These are phyloP conservation scores for Ophiocordyceps camponoti-leonardi DNA, from an alignment of 2,329 filamentous ascomycete genomes.

Conservation along the genomic window DNA sequence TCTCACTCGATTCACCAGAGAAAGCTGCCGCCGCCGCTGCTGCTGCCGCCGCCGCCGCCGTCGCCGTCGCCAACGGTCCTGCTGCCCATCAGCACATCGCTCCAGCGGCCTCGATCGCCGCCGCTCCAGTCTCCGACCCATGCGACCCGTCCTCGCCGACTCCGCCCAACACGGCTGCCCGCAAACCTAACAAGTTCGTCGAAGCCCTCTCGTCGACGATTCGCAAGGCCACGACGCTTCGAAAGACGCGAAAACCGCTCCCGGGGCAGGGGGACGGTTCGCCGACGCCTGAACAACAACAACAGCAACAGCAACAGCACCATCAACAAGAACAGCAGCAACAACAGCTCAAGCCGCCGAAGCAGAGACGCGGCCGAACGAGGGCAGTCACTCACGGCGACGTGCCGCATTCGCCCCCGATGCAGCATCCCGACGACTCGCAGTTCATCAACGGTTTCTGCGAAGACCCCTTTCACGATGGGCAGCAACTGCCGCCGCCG, in stretches of 20 bases:
- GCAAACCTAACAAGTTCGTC: slow-evolving; percentile 21
- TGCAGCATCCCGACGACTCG: slow-evolving; percentile 7
- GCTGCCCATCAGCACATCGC: background rate
- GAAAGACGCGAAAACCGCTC: slow-evolving; percentile 11
- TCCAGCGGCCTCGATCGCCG: too few relatives aligned
- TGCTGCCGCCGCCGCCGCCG: too few relatives aligned
- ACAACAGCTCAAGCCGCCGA: slow-evolving; percentile 15
- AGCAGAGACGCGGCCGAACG: slow-evolving; percentile 12
- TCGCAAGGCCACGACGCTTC: slow-evolving; percentile 19
- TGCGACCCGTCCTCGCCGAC: slow-evolving; percentile 14
- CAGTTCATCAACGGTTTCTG: slow-evolving; percentile 18
- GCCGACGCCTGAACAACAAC: slow-evolving; percentile 9
- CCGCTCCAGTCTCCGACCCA: slow-evolving; percentile 6
- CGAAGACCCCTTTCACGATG: slow-evolving; percentile 21
- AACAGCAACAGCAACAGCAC: background rate
- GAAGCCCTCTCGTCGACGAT: slow-evolving; percentile 23
- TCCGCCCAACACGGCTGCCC: slow-evolving; percentile 12
- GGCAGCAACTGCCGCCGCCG: slow-evolving; percentile 8
- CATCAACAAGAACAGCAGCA: background rate
- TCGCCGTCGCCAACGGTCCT: background rate
- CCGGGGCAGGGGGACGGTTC: slow-evolving; percentile 10
- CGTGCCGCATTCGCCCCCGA: slow-evolving; percentile 8
- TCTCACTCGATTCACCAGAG: slow-evolving; percentile 23
- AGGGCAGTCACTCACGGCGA: slow-evolving; percentile 5
- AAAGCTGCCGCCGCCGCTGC: slow-evolving; percentile 2